Evolutionary conservation across 371 early-diverging fungal species (phyloP), one percentile per base, ranked within the genome.

Genomic region (Dichotomocladium elegans): DNA sequence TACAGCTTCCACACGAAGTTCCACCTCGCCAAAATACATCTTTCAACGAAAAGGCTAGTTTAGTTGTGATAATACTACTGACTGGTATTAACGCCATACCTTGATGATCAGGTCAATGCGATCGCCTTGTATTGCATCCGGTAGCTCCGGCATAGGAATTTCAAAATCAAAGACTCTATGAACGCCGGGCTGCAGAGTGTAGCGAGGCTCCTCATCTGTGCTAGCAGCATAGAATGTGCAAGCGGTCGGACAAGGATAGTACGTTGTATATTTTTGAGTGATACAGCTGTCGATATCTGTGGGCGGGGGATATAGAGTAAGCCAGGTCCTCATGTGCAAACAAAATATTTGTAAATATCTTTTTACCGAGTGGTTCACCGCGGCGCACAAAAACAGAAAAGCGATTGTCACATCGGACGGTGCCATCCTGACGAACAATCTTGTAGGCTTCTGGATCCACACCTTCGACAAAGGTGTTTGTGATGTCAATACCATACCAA

Each of bases 1-100:
- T 21, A 78, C 61, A 3, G 83, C 83, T 56, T 82, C 83, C 9
- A 80, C 83, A 35, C 81, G 69, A 40, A 80, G 65, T 47, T 82
- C 83, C 3, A 79, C 71, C 56, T 80, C 79, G 45, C 83, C 83
- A 63, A 82, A 82, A 44, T 82, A 79, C 79, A 80, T 82, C 72
- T 80, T 28, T 10, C 14, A 21, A 28, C 25, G 6, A 35, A 40
- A 22, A 44, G 11, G n/a, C n/a, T n/a, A 26, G 8, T 37, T 15
- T 1, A 17, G 37, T 15, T 37, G 15, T 37, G 7, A 37, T 6
- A 0, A 37, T 37, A 37, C 37, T 37, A 17, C 17, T 37, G 2
- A 17, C 25, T 22, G 1, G 33, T 35, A 5, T 22, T 33, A 2
- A 12, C 0, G 11, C 12, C 37, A 35, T 66, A 65, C 68, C 55